A percentile compares a stretch with the other conserved stretches of the same genome.
phyloP scores from a whole-genome alignment of 176 grass and related monocot genomes.

The Chloris gayana region DNA sequence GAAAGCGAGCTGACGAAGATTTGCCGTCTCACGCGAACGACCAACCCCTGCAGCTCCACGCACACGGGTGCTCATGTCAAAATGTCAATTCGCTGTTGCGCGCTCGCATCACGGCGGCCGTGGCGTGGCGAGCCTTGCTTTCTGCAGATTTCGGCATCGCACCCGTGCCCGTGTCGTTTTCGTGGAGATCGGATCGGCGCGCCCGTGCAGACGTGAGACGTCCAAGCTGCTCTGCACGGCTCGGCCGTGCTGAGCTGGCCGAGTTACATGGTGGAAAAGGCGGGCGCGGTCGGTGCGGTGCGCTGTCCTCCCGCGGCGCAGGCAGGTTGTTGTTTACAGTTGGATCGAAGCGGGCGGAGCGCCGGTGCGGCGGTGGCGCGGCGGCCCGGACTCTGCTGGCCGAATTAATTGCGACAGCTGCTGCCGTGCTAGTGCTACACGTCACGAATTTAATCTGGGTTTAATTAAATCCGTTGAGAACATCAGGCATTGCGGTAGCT shows the following conservation, averaged over 20 bases:
- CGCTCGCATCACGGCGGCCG: background rate
- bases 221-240: too few species aligned
- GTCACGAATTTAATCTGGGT: too few species aligned
- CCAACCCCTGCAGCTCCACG: background rate
- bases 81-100: background rate
- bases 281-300: background rate
- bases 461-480: too few species aligned
- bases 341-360: background rate
- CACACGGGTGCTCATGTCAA: background rate
- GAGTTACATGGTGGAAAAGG: background rate
- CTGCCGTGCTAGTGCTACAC: too few species aligned
- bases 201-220: background rate
- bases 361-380: constrained; percentile 7
- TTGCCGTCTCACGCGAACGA: background rate
- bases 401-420: background rate
- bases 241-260: background rate
- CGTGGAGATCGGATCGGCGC: background rate
- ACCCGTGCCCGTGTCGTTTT: background rate
- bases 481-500: too few species aligned
- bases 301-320: background rate
- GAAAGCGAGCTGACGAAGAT: background rate
- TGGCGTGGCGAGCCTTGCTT: background rate
- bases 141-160: background rate
- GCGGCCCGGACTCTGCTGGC: background rate
- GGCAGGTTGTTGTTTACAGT: background rate